phyloP scores from a whole-genome alignment of 495 filamentous ascomycete species.

The Talaromyces trachyspermus region DNA sequence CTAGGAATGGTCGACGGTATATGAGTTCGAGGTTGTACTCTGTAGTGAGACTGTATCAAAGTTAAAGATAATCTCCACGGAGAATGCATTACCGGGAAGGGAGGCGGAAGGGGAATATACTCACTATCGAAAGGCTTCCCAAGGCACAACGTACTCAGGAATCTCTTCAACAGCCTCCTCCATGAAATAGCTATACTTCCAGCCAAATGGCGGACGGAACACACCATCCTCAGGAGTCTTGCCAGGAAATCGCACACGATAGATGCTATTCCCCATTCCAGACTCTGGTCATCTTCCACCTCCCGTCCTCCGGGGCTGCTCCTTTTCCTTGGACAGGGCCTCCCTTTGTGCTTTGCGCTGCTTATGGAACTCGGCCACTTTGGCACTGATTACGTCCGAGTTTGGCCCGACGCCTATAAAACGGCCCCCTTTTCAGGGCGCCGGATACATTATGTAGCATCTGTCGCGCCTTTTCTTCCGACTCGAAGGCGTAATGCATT shows the following conservation, averaged over 20 bases:
- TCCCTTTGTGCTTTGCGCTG: slow-evolving; percentile 37
- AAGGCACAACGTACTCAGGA: slow-evolving; percentile 96
- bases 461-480: slow-evolving; percentile 72
- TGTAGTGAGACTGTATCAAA: slow-evolving; percentile 58
- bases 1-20: slow-evolving; percentile 80
- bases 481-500: slow-evolving; percentile 98
- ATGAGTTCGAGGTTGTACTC: slow-evolving; percentile 94
- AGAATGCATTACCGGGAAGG: too few species aligned
- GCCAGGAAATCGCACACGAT: slow-evolving; percentile 78
- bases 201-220: slow-evolving; percentile 91
- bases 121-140: slow-evolving; percentile 87
- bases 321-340: slow-evolving; percentile 11
- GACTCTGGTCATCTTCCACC: slow-evolving; percentile 39
- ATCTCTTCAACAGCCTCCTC: slow-evolving; percentile 93
- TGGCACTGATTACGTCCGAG: slow-evolving; percentile 71
- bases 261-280: slow-evolving; percentile 93
- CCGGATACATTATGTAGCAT: slow-evolving; percentile 94
- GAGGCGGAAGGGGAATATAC: slow-evolving; percentile 9
- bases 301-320: slow-evolving; percentile 41
- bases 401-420: slow-evolving; percentile 93
- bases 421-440: slow-evolving; percentile 81
- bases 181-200: slow-evolving; percentile 95
- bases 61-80: too few species aligned
- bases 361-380: slow-evolving; percentile 57
- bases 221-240: slow-evolving; percentile 64